phyloP scores from a whole-genome alignment of 805 yeast genomes.

The Zygosaccharomyces bisporus region DNA sequence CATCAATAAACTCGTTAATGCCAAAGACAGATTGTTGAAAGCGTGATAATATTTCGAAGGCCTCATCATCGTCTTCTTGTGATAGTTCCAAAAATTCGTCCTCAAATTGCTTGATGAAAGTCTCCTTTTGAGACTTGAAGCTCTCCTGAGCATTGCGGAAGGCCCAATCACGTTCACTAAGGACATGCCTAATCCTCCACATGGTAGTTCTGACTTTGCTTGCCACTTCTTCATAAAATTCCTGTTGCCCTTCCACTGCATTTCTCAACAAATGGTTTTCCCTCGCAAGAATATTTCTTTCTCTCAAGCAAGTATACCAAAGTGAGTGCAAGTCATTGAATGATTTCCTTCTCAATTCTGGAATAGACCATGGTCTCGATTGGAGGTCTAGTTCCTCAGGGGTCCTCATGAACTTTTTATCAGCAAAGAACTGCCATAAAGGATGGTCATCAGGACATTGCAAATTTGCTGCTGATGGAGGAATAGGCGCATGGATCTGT shows the following conservation, averaged over 20 bases:
- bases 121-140: constrained; percentile 41
- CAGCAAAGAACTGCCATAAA: constrained; percentile 84
- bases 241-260: constrained; percentile 39
- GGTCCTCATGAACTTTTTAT: constrained; percentile 58
- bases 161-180: constrained; percentile 79
- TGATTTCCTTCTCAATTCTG: constrained; percentile 84
- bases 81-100: constrained; percentile 53
- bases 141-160: constrained; percentile 54
- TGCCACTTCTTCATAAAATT: constrained; percentile 35
- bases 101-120: constrained; percentile 55
- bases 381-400: constrained; percentile 48
- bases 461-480: constrained; percentile 74
- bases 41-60: constrained; percentile 68
- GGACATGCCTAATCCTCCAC: constrained; percentile 80
- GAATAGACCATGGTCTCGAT: constrained; percentile 80
- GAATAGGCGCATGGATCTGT: constrained; percentile 72
- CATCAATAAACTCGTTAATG: constrained; percentile 63
- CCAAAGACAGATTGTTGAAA: constrained; percentile 82
- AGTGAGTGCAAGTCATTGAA: constrained; percentile 88
- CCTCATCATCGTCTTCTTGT: constrained; percentile 51
- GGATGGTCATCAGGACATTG: constrained; percentile 83
- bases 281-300: constrained; percentile 72
- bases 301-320: constrained; percentile 85
- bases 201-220: constrained; percentile 55
- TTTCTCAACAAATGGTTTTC: constrained; percentile 60